Evolutionary conservation across 805 yeast genomes (phyloP).

Genomic region (Yarrowia keelungensis): DNA sequence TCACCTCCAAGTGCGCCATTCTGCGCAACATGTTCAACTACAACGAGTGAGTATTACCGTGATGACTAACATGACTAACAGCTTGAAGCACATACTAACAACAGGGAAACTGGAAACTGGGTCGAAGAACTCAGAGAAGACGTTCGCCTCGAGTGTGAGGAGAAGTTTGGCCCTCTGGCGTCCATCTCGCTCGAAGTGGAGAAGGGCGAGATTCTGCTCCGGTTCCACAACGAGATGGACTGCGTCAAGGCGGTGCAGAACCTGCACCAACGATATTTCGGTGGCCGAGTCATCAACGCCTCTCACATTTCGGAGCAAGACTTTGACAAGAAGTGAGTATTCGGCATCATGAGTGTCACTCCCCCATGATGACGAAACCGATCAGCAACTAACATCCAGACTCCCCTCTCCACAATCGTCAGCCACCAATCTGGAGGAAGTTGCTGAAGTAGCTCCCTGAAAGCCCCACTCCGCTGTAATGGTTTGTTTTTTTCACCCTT

Average conservation of each 20-base stretch:
- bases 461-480: background rate
- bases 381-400: constrained; percentile 24
- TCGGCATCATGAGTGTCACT: background rate
- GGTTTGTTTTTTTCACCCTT: constrained; percentile 5
- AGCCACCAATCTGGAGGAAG: background rate
- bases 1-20: constrained; percentile 17
- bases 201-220: constrained; percentile 49
- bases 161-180: constrained; percentile 49
- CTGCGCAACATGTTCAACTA: constrained; percentile 29
- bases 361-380: background rate
- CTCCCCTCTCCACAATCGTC: background rate
- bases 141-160: constrained; percentile 51
- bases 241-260: constrained; percentile 49
- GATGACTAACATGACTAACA: background rate
- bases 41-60: constrained; percentile 27
- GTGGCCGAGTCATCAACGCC: constrained; percentile 49
- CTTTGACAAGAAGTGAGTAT: constrained; percentile 20
- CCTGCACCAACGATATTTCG: constrained; percentile 50
- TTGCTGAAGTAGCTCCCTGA: background rate
- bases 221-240: constrained; percentile 45
- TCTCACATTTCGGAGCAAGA: constrained; percentile 39
- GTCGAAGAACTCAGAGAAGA: constrained; percentile 50
- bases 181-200: constrained; percentile 47
- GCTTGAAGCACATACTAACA: background rate
- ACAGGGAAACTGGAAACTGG: constrained; percentile 50